Base-by-base conservation (phyloP, 441 rosid genomes). In the Erysimum cheiri region DNA sequence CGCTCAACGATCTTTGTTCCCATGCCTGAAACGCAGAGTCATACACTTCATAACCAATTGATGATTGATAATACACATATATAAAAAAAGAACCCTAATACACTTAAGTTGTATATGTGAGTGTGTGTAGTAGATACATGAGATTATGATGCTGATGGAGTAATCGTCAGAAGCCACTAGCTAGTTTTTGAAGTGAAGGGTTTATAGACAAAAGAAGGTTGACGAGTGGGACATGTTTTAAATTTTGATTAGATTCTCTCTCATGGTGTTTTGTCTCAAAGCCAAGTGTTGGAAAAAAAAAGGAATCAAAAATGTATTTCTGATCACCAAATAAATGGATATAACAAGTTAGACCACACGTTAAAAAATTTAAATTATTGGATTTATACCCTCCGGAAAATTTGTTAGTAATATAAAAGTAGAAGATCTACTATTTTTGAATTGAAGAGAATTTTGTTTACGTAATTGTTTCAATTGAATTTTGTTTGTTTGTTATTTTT, bases 1-100 rank as follows among this genome's bases (percentile, higher is more conserved):
- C 70, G 64, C 75, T 70, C 57, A 79, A 76, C 80, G 79, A 84
- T 78, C 75, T 82, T 37, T 81, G 91, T 85, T 83, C 87, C 97
- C 97, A 91, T 91, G 59, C 89, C 97, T 83, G 90, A 82, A 78
- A 80, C 41, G 65, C 57, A n/a, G 29, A 69, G 11, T 49, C 47
- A 55, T 36, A 49, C 39, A 46, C 47, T 69, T 69, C 46, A 56
- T 56, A 40, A 28, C 32, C 66, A 75, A 55, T 47, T 56, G 33
- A 47, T 48, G 61, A 46, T 55, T 63, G 66, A 48, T 56, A 26
- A 66, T 62, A 44, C 52, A 40, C 39, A 46, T 24, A 24, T 24
- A 24, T 5, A 33, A 19, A 41, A 39, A 41, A 54, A 13, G 39
- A 55, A 44, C 58, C 64, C 73, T 46, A 67, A 13, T 60, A 5